These are phyloP conservation scores for Strobilomyces dryophilus DNA, from an alignment of 768 basidiomycete species.

Conservation along the genomic window DNA sequence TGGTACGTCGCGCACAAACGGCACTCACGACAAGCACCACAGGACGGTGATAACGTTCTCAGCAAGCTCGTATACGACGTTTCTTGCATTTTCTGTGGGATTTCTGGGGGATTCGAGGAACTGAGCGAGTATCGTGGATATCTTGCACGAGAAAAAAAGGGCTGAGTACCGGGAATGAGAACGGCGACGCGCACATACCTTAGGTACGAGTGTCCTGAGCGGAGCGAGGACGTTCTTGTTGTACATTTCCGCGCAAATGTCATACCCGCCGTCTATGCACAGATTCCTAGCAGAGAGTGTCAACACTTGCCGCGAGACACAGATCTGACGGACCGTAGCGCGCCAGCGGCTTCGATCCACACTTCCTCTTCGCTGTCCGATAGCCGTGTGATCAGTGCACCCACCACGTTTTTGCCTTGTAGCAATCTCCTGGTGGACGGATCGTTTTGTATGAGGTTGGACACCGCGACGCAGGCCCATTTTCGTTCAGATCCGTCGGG, in stretches of 20 bases:
- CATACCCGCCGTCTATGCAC: constrained; percentile 92
- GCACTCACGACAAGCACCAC: constrained; percentile 91
- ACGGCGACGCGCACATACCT: constrained; percentile 41
- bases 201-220: constrained; percentile 70
- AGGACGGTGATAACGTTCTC: constrained; percentile 91
- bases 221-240: constrained; percentile 90
- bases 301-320: constrained; percentile 4
- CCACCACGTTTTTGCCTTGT: constrained; percentile 89
- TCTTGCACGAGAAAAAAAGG: constrained; percentile 39
- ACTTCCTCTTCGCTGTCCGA: constrained; percentile 91
- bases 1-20: not conserved
- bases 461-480: constrained; percentile 97
- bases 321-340: constrained; percentile 60
- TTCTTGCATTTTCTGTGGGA: constrained; percentile 66
- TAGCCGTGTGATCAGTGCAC: constrained; percentile 78
- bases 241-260: constrained; percentile 95
- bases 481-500: constrained; percentile 77
- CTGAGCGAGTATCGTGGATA: constrained; percentile 67
- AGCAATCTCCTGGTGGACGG: constrained; percentile 85
- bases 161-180: not conserved
- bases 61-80: constrained; percentile 79
- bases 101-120: constrained; percentile 57
- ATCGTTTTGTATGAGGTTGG: constrained; percentile 92
- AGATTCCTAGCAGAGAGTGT: constrained; percentile 58
- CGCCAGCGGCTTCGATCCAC: constrained; percentile 82